A percentile compares a stretch with the other conserved stretches of the same genome.
These are phyloP conservation scores for Globisporangium echinulatum DNA, from an alignment of 352 stramenopile genomes.

Conservation along the genomic window DNA sequence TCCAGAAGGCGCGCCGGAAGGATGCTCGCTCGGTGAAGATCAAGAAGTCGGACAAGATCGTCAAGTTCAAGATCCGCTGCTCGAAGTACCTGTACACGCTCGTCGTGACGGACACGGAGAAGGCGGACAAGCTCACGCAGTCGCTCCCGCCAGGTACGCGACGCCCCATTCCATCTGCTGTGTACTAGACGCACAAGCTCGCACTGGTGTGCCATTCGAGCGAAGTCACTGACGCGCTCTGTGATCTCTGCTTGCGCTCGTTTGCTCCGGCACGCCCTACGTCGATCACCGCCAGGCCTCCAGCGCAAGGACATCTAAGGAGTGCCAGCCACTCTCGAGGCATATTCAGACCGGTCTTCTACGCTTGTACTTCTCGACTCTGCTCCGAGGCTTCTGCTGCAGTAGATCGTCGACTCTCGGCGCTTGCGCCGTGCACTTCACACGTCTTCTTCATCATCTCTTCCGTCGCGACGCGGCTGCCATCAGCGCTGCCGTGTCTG, in stretches of 20 bases:
- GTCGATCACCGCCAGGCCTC: slow-evolving; percentile 41
- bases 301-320: slow-evolving; percentile 91
- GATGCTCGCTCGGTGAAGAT: slow-evolving; percentile 99
- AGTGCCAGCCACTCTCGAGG: slow-evolving; percentile 30
- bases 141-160: slow-evolving; percentile 93
- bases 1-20: slow-evolving; percentile 97
- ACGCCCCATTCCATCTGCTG: neutral
- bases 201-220: neutral
- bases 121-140: slow-evolving; percentile 99
- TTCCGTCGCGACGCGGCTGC: neutral
- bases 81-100: slow-evolving; percentile 99
- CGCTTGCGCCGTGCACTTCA: neutral
- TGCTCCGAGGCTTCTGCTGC: slow-evolving; percentile 10
- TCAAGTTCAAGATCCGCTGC: slow-evolving; percentile 99
- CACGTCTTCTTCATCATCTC: neutral
- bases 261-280: no score
- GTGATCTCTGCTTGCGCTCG: no score
- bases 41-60: slow-evolving; percentile 95
- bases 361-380: slow-evolving; percentile 19
- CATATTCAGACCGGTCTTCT: slow-evolving; percentile 84
- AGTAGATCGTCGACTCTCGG: neutral
- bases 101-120: slow-evolving; percentile 96
- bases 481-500: no score
- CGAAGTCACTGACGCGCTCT: neutral
- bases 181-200: neutral